Percentiles rank a stretch among this genome's conserved stretches.
phyloP scores from a whole-genome alignment of 2,329 filamentous ascomycete genomes.

The Colletotrichum cereale region DNA sequence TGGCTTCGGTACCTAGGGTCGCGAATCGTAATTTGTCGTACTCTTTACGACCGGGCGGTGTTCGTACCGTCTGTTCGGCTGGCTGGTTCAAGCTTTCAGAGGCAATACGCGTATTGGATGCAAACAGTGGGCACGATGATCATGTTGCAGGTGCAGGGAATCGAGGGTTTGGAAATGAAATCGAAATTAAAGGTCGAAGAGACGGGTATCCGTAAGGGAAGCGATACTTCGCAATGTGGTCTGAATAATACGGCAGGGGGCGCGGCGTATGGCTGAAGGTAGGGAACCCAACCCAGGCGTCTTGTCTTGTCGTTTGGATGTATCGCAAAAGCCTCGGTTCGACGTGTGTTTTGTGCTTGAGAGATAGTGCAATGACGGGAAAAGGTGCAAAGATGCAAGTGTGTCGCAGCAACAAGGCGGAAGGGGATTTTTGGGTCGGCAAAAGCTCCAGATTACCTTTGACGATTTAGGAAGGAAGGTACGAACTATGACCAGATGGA shows the following conservation, averaged over 20 bases:
- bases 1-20: constrained; percentile 12
- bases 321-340: not conserved
- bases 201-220: not conserved
- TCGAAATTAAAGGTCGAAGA: constrained; percentile 27
- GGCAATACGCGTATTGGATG: constrained; percentile 31
- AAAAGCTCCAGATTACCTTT: not conserved
- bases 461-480: not conserved
- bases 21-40: constrained; percentile 24
- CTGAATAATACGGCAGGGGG: not conserved
- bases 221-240: not conserved
- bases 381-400: constrained; percentile 2
- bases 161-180: constrained; percentile 12
- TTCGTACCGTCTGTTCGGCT: constrained; percentile 10
- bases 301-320: not conserved
- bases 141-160: constrained; percentile 11
- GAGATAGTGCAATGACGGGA: not conserved
- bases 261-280: not conserved
- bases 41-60: constrained; percentile 12
- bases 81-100: constrained; percentile 23
- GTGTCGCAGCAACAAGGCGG: not conserved
- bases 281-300: not conserved
- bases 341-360: not conserved
- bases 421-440: not conserved
- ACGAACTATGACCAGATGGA: not conserved
- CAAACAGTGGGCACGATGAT: constrained; percentile 32